These are phyloP conservation scores for Ascochyta rabiei DNA, from an alignment of 2,329 filamentous ascomycete genomes.

Conservation along the genomic window DNA sequence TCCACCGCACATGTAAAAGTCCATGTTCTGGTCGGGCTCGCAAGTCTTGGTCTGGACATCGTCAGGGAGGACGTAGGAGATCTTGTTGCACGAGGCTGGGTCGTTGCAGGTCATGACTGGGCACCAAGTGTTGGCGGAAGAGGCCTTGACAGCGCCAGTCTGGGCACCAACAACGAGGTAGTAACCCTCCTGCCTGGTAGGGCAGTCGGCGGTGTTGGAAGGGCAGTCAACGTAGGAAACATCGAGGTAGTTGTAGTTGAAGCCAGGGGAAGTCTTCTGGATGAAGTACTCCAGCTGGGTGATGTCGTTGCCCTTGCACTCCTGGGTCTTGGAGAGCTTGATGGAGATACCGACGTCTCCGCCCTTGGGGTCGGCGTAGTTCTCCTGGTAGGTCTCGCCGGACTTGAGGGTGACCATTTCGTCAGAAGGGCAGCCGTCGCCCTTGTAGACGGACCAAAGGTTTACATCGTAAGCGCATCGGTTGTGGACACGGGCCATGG, in stretches of 20 bases:
- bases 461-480: conserved; percentile 47
- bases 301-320: conserved; percentile 39
- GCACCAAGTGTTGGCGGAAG: conserved; percentile 38
- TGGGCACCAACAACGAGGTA: conserved; percentile 37
- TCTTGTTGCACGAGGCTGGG: conserved; percentile 29
- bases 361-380: conserved; percentile 28
- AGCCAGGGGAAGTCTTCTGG: conserved; percentile 15
- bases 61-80: conserved; percentile 41
- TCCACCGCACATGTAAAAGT: conserved; percentile 45
- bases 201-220: conserved; percentile 31
- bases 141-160: conserved; percentile 22
- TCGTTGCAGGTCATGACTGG: conserved; percentile 38
- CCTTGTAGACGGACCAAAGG: conserved; percentile 47
- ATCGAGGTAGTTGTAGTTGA: conserved; percentile 43
- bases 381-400: conserved; percentile 43
- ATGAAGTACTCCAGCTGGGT: conserved; percentile 49
- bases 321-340: conserved; percentile 46
- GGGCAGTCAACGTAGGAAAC: conserved; percentile 48
- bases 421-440: conserved; percentile 30
- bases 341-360: conserved; percentile 44
- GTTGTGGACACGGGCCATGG: conserved; percentile 44
- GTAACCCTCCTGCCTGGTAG: conserved; percentile 42
- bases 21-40: conserved; percentile 30
- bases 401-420: conserved; percentile 34
- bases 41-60: conserved; percentile 45